Evolutionary conservation across 768 basidiomycete species (phyloP), one percentile per base, ranked within the genome.

Genomic region (Boletus rubroflammeus): DNA sequence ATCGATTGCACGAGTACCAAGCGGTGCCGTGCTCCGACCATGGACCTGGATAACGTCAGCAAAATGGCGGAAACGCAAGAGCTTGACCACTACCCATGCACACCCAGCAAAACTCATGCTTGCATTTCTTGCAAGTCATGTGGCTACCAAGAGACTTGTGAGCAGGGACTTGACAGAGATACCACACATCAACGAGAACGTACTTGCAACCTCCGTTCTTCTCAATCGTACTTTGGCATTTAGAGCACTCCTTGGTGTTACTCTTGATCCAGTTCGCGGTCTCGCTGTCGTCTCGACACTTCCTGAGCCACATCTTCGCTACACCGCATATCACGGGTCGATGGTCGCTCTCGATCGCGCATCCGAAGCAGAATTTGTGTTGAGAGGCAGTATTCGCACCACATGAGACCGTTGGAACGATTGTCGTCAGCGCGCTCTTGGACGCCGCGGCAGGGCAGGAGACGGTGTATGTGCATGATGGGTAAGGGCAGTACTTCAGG

Each of bases 151-250:
- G 19, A 44, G 19, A 26, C 21, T n/a, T 3, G 29, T 67, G 34
- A 63, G 61, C 41, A 54, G 49, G 53, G 23, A 39, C 43, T n/a
- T 13, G 41, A 23, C 11, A 14, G 82, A 87, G 65, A 90, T 88
- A 93, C 91, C n/a, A 15, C 6, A 86, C 90, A 95, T 32, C 87
- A 19, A 50, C 9, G 31, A 51, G 6, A 21, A 86, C 93, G 66
- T 66, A 98, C 94, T 99, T 98, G 93, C 97, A 99, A 13, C 97
- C 97, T 9, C 97, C 97, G 60, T 98, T 98, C 87, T 99, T 99
- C 82, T 99, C 97, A 54, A 99, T 99, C 50, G 97, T 98, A 63
- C 93, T 93, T 70, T 93, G 88, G 70, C 97, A 99, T 68, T 93
- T 87, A 19, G 84, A 78, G 69, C 97, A 99, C 72, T 99, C 97